phyloP scores from a whole-genome alignment of 2,329 filamentous ascomycete genomes.

The Curvularia sp. region DNA sequence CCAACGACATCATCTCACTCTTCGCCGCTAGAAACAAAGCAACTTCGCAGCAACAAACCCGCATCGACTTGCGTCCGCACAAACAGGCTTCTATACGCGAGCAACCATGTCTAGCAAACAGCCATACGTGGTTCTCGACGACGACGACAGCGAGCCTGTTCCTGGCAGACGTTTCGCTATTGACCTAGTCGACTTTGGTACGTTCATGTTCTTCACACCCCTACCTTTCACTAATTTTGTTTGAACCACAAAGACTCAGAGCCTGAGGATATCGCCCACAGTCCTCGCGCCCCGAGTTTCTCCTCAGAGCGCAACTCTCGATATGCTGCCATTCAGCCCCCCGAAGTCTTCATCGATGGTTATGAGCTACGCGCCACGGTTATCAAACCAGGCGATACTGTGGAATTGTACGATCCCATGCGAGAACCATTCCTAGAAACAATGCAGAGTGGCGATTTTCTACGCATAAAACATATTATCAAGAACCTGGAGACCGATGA shows the following conservation, averaged over 20 bases:
- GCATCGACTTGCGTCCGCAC: background rate
- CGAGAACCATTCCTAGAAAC: background rate
- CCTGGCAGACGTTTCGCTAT: background rate
- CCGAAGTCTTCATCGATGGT: background rate
- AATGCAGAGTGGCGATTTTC: constrained; percentile 32
- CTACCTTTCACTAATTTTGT: background rate
- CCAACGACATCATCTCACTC: background rate
- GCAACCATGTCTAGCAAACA: background rate
- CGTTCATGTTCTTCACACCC: background rate
- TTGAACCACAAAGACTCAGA: constrained; percentile 2
- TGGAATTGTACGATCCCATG: constrained; percentile 25
- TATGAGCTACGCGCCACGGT: background rate
- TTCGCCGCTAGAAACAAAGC: background rate
- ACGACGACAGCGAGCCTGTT: background rate
- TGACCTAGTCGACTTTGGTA: constrained; percentile 7
- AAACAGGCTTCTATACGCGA: background rate
- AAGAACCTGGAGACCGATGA: constrained; percentile 24
- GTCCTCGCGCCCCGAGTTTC: background rate
- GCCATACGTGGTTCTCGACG: background rate
- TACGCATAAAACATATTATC: constrained; percentile 29
- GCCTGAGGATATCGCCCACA: background rate
- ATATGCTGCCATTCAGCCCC: background rate
- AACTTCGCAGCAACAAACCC: background rate
- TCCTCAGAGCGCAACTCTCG: background rate
- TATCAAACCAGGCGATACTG: constrained; percentile 18